A percentile compares a stretch with the other conserved stretches of the same genome.
Conservation (phyloP, 805 yeast species). For the Suhomyces kilbournensis region DNA sequence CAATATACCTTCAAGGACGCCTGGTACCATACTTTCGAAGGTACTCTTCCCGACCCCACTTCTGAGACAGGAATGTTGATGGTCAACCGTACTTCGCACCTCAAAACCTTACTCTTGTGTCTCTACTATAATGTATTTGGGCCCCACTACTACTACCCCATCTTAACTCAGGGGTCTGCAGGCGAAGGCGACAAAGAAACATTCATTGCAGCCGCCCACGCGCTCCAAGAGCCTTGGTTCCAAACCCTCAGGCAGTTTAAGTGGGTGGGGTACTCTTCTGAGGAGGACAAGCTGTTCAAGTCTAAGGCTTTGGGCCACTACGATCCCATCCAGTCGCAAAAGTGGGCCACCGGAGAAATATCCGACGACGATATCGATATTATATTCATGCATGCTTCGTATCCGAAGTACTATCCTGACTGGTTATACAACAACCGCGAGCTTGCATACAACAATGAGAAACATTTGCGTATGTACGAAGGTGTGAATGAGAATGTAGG, state of each 20-base stretch:
- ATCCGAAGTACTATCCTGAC: constrained; percentile 47
- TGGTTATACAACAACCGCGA: constrained; percentile 33
- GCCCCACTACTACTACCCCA: constrained; percentile 62
- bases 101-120: constrained; percentile 55
- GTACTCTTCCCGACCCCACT: constrained; percentile 64
- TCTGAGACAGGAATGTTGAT: constrained; percentile 70
- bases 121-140: constrained; percentile 66
- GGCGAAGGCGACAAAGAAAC: constrained; percentile 86
- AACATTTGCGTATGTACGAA: constrained; percentile 42
- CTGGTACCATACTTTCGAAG: constrained; percentile 58
- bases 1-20: constrained; percentile 26
- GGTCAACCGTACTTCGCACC: constrained; percentile 57
- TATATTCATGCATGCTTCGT: constrained; percentile 57
- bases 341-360: constrained; percentile 9
- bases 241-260: constrained; percentile 48
- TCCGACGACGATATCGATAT: constrained; percentile 8
- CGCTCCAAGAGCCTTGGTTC: constrained; percentile 45
- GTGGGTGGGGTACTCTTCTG: constrained; percentile 37
- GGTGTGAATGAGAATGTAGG: constrained; percentile 34
- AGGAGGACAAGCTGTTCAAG: constrained; percentile 16
- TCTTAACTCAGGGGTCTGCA: constrained; percentile 68
- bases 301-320: constrained; percentile 34
- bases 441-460: constrained; percentile 28
- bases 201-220: constrained; percentile 65
- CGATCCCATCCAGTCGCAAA: constrained; percentile 33